Base-by-base conservation (phyloP, 106 monocot species). In the Phalaenopsis aphrodite region DNA sequence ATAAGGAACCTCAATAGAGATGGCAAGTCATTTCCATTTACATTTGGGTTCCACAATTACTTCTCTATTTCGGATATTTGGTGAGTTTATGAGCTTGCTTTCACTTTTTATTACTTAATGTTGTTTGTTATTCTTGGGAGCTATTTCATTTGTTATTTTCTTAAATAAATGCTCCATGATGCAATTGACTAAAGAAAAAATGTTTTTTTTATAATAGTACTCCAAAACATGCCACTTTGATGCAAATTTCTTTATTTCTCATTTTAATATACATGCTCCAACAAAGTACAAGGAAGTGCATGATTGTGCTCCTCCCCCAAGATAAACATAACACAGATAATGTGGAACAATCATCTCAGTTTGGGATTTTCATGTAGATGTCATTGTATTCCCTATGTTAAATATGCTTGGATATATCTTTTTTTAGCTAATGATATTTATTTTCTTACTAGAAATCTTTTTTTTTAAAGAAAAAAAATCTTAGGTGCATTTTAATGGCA, bases 11-110 rank as follows among this genome's bases (percentile, higher is more conserved):
- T 87, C 5, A 89, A 77, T 56, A 36, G 78, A 21, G 91, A 95
- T 80, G 89, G 89, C 57, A 95, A 88, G 69, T 77, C 95, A 56
- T 95, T 95, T 78, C 79, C 89, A n/a, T 95, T 93, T 81, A 89
- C 91, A 57, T 95, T 89, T 87, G 93, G 91, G 45, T 93, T 88
- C 75, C 95, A 95, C 49, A 89, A 86, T 30, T 89, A 95, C 79
- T 88, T 95, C 37, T 87, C 85, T 64, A 88, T 95, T 24, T 89
- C 91, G 80, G 95, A 95, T 80, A 89, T 95, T 88, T 88, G 95
- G 95, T 96, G 36, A 19, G 80, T 75, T 6, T 15, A 18, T 74
- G 18, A 74, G 7, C 74, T 74, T 74, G 30, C 41, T 43, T 42
- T 74, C 17, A 9, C 9, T 43, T 74, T 74, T 41, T 43, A 12